These are phyloP conservation scores for Salix exigua DNA, from an alignment of 345 rosid genomes.

Conservation along the genomic window DNA sequence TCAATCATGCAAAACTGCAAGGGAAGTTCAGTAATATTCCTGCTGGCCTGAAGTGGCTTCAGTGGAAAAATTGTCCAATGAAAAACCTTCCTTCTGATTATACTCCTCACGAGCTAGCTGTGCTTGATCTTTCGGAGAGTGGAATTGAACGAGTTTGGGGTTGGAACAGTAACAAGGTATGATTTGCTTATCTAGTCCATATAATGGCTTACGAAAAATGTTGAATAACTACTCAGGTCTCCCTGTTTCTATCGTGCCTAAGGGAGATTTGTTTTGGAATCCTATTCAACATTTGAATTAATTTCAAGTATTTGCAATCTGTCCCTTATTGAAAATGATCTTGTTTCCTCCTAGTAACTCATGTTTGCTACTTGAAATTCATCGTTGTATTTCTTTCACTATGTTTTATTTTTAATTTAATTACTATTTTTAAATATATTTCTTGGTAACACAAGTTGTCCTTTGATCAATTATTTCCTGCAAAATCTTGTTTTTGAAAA, in stretches of 20 bases:
- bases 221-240: neutral
- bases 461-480: no score
- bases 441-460: no score
- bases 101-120: conserved; percentile 40
- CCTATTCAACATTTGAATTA: neutral
- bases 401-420: no score
- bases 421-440: no score
- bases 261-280: neutral
- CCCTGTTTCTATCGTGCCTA: neutral
- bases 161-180: conserved; percentile 24
- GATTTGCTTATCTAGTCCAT: neutral
- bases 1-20: conserved; percentile 46
- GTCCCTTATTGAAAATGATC: neutral
- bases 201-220: neutral
- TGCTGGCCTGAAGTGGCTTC: conserved; percentile 55
- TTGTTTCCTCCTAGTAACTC: no score
- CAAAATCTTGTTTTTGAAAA: no score
- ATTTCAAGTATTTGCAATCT: no score
- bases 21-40: conserved; percentile 54
- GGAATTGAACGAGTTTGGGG: conserved; percentile 36
- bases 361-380: neutral
- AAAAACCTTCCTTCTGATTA: conserved; percentile 41
- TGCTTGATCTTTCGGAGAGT: conserved; percentile 73
- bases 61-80: conserved; percentile 60
- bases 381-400: conserved; percentile 23